Evolutionary conservation across 495 filamentous ascomycete species (phyloP).

Genomic region (Penicillium subrubescens): DNA sequence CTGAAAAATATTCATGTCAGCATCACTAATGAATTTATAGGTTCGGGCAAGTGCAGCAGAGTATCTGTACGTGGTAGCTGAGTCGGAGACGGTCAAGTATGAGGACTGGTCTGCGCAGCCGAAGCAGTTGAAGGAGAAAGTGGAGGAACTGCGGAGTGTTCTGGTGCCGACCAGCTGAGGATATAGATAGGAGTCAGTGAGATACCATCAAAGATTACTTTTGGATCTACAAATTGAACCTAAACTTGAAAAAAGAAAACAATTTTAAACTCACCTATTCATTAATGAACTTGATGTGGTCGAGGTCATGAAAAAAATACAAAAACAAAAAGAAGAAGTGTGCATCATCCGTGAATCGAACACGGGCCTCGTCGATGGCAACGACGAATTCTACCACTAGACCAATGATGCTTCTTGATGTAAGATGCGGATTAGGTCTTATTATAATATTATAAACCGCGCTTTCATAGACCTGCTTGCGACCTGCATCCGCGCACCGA

Average conservation of each 20-base stretch:
- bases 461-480: too few relatives aligned
- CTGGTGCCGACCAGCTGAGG: slow-evolving; percentile 12
- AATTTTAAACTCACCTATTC: too few relatives aligned
- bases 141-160: slow-evolving; percentile 32
- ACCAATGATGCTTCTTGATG: slow-evolving; percentile 52
- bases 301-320: slow-evolving; percentile 7
- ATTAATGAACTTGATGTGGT: not conserved
- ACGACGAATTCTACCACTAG: slow-evolving; percentile 64
- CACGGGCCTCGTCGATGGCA: slow-evolving; percentile 62
- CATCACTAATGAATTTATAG: slow-evolving; percentile 24
- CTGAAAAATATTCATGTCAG: not conserved
- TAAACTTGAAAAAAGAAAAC: not conserved
- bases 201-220: not conserved
- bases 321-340: slow-evolving; percentile 26
- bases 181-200: not conserved
- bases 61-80: slow-evolving; percentile 40
- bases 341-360: slow-evolving; percentile 62
- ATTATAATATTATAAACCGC: too few relatives aligned
- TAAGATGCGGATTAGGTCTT: not conserved
- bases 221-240: not conserved
- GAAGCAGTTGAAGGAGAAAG: slow-evolving; percentile 40
- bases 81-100: slow-evolving; percentile 35
- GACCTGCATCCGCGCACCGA: not conserved
- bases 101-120: slow-evolving; percentile 47
- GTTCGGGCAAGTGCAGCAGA: slow-evolving; percentile 42